Evolutionary conservation across 768 basidiomycete genomes (phyloP), one percentile per base, ranked within the genome.

Genomic region (Nevesoporus exiguus): DNA sequence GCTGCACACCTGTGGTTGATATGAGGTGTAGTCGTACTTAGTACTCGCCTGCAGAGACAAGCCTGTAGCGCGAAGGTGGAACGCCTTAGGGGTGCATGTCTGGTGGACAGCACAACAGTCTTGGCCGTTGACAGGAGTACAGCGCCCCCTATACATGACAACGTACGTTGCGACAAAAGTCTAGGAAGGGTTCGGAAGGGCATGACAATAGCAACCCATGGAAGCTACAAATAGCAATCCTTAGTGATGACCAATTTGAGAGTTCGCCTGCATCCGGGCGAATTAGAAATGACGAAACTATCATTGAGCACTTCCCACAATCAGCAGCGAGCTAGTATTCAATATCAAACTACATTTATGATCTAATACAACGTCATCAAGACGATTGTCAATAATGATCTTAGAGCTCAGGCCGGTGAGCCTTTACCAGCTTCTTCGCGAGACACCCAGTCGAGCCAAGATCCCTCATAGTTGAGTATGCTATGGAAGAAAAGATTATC

Each of bases 391-490:
- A 5, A 22, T 8, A 5, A n/a, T 30, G 37, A 15, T 34, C 8
- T 30, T 43, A 30, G 33, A 10, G 17, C 39, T 62, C 30, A 57
- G 33, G 54, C 29, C 25, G 40, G 54, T 33, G 52, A 42, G 42
- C 48, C 41, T 71, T 74, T 58, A 63, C 77, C 63, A 76, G 76
- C 53, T 71, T 76, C 59, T 74, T 84, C 66, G 74, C 75, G 70
- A 64, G 74, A 73, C 13, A 81, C 79, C 93, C 93, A 96, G 60
- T 95, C 90, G 49, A 91, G 69, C 90, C 91, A 96, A 19, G 89
- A 91, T 9, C 93, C 93, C 59, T 80, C 81, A 68, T 93, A 96
- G 64, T 93, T 94, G 54, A 83, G 68, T 46, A 85, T 65, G 50
- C 84, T 86, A 44, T 13, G 33, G 34, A 33, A 41, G 8, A 27